Evolutionary conservation across 2,329 filamentous ascomycete species (phyloP).

Genomic region (Berkeleyomyces rouxiae): DNA sequence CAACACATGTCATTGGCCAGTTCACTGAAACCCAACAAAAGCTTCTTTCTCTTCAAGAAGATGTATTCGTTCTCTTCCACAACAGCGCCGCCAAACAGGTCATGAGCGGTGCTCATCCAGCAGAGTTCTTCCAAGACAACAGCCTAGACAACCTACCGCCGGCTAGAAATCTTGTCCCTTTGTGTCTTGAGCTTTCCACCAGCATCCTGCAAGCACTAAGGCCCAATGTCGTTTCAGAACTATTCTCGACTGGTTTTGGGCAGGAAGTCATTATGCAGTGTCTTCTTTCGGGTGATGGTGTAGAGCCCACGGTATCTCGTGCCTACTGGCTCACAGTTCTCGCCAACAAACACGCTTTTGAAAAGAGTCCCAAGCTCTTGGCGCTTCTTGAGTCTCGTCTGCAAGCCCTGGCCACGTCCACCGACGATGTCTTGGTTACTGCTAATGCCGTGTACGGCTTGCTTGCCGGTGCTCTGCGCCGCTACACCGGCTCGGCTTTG

Average conservation of each 20-base stretch:
- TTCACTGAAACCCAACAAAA: conserved; percentile 24
- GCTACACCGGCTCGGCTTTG: conserved; percentile 23
- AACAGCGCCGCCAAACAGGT: conserved; percentile 10
- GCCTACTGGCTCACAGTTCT: conserved; percentile 24
- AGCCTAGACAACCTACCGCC: neutral
- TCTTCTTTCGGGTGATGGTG: conserved; percentile 4
- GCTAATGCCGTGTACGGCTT: conserved; percentile 19
- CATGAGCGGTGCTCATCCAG: neutral
- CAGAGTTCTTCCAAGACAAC: conserved; percentile 5
- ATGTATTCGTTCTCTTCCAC: conserved; percentile 25
- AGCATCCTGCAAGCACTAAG: conserved; percentile 24
- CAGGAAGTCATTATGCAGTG: conserved; percentile 20
- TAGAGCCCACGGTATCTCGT: neutral
- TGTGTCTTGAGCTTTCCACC: conserved; percentile 20
- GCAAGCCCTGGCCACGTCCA: neutral
- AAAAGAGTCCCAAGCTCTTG: conserved; percentile 17
- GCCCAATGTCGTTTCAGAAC: conserved; percentile 20
- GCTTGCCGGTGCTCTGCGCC: conserved; percentile 22
- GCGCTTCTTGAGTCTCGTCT: conserved; percentile 15
- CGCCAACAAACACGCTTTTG: conserved; percentile 29
- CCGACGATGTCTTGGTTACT: neutral
- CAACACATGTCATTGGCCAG: conserved; percentile 23
- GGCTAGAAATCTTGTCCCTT: neutral
- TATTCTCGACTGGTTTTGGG: conserved; percentile 24
- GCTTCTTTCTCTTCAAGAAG: conserved; percentile 20